These are phyloP conservation scores for Hura crepitans DNA, from an alignment of 441 rosid species.

Conservation along the genomic window DNA sequence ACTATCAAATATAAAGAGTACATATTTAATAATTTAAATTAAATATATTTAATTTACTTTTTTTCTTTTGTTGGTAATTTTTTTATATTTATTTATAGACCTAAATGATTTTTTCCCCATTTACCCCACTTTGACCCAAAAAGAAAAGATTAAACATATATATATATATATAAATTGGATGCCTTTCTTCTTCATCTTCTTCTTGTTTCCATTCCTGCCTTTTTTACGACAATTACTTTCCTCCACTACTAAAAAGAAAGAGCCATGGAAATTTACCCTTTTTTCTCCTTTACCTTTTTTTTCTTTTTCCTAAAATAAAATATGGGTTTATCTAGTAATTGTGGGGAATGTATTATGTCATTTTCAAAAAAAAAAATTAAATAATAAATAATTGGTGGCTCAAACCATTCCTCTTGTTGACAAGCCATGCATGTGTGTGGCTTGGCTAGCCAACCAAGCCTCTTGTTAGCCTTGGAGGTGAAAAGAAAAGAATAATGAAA, in stretches of 20 bases:
- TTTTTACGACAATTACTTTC: not conserved
- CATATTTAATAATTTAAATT: too few relatives aligned
- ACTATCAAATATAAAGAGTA: too few relatives aligned
- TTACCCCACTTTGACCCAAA: not conserved
- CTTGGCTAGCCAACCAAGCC: not conserved
- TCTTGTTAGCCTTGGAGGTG: slow-evolving; percentile 6
- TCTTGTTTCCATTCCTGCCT: not conserved
- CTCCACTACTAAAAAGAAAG: not conserved
- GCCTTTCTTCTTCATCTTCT: not conserved
- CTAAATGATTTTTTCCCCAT: not conserved
- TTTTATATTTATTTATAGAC: not conserved
- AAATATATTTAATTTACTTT: too few relatives aligned
- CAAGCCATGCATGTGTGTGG: not conserved
- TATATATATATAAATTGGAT: too few relatives aligned
- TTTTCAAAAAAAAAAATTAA: not conserved
- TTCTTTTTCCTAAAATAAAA: not conserved
- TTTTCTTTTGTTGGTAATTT: too few relatives aligned
- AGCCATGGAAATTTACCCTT: not conserved
- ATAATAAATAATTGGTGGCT: not conserved
- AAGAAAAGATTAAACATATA: too few relatives aligned
- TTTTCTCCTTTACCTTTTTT: not conserved
- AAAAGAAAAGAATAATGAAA: too few relatives aligned
- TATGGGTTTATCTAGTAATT: not conserved
- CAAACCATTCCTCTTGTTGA: too few relatives aligned
- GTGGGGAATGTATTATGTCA: not conserved